Percentiles rank a stretch among this genome's conserved stretches.
These are phyloP conservation scores for Chaetomiaceae sp. DNA, from an alignment of 2,329 filamentous ascomycete species.

Conservation along the genomic window DNA sequence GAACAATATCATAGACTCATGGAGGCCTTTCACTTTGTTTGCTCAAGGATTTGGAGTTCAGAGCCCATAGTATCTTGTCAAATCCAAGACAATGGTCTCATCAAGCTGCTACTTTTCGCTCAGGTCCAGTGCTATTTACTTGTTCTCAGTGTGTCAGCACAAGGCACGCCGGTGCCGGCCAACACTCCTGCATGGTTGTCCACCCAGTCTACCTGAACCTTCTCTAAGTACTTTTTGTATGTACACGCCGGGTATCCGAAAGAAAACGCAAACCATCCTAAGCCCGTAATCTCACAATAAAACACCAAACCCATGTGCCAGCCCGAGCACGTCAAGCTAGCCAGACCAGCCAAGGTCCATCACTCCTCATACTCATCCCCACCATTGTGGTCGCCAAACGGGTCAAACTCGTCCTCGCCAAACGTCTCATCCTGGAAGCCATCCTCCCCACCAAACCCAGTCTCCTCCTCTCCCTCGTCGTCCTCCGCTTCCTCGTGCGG, in stretches of 20 bases:
- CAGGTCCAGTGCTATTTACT: too few species aligned
- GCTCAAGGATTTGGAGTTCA: too few species aligned
- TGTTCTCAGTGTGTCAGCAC: too few species aligned
- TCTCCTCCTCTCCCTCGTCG: constrained; percentile 17
- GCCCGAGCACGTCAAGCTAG: not conserved
- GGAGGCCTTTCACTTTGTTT: too few species aligned
- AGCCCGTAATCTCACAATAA: not conserved
- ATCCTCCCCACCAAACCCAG: constrained; percentile 11
- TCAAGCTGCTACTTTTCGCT: too few species aligned
- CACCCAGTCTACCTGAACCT: not conserved
- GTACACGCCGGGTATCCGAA: not conserved
- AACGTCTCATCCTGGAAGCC: constrained; percentile 20
- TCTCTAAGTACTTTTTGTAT: not conserved
- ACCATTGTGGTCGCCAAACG: constrained; percentile 22
- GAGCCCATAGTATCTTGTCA: too few species aligned
- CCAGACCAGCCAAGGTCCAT: not conserved
- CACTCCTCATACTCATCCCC: constrained; percentile 18
- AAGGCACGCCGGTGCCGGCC: too few species aligned
- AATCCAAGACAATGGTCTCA: too few species aligned
- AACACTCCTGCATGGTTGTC: not conserved
- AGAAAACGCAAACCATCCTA: not conserved
- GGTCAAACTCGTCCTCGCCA: constrained; percentile 22
- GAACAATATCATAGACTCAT: too few species aligned
- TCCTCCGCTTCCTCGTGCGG: constrained; percentile 11
- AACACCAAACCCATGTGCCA: not conserved